A percentile compares a stretch with the other conserved stretches of the same genome.
These are phyloP conservation scores for Medicago lupulina DNA, from an alignment of 306 rosid species.

Conservation along the genomic window DNA sequence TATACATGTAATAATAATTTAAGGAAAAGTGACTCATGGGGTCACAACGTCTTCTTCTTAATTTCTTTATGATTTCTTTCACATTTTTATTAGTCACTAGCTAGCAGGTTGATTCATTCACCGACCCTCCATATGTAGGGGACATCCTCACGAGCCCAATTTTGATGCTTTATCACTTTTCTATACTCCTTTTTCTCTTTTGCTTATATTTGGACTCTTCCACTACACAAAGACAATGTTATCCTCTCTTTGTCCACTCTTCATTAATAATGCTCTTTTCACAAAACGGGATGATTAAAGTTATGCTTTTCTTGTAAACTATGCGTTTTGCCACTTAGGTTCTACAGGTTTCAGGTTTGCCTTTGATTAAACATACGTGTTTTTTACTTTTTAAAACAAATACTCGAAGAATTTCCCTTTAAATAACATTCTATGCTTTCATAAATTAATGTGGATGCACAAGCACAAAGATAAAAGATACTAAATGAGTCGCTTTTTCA, in stretches of 20 bases:
- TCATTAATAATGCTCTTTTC: slow-evolving; percentile 10
- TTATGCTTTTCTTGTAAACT: slow-evolving; percentile 52
- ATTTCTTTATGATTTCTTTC: slow-evolving; percentile 42
- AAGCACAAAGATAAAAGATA: too few species aligned
- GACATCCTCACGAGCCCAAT: slow-evolving; percentile 54
- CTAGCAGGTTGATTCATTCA: slow-evolving; percentile 35
- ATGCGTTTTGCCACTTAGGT: slow-evolving; percentile 37
- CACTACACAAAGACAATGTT: slow-evolving; percentile 45
- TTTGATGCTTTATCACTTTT: slow-evolving; percentile 52
- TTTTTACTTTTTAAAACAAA: neutral
- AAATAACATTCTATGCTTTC: neutral
- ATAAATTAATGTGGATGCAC: too few species aligned
- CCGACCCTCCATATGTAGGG: slow-evolving; percentile 42
- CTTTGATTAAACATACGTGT: slow-evolving; percentile 5
- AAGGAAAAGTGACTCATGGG: slow-evolving; percentile 40
- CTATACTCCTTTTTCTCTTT: slow-evolving; percentile 39
- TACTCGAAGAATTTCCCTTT: neutral
- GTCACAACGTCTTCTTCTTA: slow-evolving; percentile 46
- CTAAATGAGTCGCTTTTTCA: too few species aligned
- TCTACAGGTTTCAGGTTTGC: neutral
- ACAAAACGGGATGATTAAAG: slow-evolving; percentile 39
- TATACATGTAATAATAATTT: slow-evolving; percentile 17
- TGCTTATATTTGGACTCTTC: slow-evolving; percentile 47
- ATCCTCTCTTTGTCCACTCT: slow-evolving; percentile 32
- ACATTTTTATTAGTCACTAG: neutral